Evolutionary conservation across 2,329 filamentous ascomycete genomes (phyloP).

Genomic region (Alternaria triticina): DNA sequence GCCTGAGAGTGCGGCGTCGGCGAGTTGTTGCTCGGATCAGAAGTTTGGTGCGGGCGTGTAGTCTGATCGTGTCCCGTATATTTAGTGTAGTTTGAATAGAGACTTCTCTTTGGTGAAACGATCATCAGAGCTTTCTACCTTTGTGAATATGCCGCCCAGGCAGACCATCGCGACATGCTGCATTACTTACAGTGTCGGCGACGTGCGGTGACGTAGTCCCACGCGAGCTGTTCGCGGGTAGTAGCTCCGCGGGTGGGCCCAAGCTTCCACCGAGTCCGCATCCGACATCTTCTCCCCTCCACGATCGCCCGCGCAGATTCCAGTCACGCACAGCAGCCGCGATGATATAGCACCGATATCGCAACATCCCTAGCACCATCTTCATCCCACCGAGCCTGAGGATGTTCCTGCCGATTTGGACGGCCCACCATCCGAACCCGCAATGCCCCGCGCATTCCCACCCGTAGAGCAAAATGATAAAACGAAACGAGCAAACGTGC

Average conservation of each 20-base stretch:
- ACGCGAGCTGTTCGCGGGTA: not conserved
- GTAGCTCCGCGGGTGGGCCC: conserved; percentile 12
- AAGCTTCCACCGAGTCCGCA: conserved; percentile 16
- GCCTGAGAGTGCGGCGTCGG: conserved; percentile 4
- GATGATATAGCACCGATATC: conserved; percentile 9
- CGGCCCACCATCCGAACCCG: conserved; percentile 16
- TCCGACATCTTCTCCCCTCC: conserved; percentile 12
- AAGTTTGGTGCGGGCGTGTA: conserved; percentile 30
- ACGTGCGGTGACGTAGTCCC: conserved; percentile 3
- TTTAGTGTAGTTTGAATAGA: not conserved
- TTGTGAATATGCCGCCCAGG: not conserved
- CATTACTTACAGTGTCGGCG: not conserved
- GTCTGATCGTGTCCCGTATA: not conserved
- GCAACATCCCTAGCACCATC: not conserved
- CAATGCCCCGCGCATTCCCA: conserved; percentile 59
- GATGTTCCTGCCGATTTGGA: conserved; percentile 26
- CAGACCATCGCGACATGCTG: not conserved
- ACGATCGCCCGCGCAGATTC: not conserved
- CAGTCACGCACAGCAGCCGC: not conserved
- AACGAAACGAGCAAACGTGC: conserved; percentile 42
- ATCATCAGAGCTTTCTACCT: not conserved
- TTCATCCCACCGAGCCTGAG: conserved; percentile 13
- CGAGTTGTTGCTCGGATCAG: conserved; percentile 22
- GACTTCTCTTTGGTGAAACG: rapidly evolving
- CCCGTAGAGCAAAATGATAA: conserved; percentile 51